phyloP scores from a whole-genome alignment of 352 stramenopile species.

The Poterioochromonas sp. region DNA sequence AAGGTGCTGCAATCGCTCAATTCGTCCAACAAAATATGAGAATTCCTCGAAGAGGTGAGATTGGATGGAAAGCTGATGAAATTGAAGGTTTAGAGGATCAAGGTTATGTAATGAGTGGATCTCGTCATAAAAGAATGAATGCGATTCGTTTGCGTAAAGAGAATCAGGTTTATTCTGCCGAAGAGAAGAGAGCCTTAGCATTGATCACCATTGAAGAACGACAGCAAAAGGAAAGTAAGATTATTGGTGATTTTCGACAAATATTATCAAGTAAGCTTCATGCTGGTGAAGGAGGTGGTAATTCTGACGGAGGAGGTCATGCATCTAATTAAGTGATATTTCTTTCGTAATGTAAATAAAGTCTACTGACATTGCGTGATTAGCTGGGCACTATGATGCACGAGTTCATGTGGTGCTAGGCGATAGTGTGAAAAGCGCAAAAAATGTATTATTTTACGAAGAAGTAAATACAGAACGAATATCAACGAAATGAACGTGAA shows the following conservation, averaged over 20 bases:
- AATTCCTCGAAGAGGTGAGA: conserved; percentile 93
- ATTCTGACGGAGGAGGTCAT: too few relatives aligned
- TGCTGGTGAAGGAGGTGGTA: too few relatives aligned
- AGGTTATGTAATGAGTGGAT: conserved; percentile 94
- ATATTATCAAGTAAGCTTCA: conserved; percentile 65
- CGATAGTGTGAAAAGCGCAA: too few relatives aligned
- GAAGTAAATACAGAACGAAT: too few relatives aligned
- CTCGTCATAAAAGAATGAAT: conserved; percentile 95
- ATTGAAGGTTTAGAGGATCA: conserved; percentile 89
- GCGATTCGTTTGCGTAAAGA: conserved; percentile 96
- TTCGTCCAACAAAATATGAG: conserved; percentile 98
- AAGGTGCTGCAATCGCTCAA: conserved; percentile 85
- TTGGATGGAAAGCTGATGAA: conserved; percentile 83
- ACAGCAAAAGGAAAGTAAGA: conserved; percentile 91
- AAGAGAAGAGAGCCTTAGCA: conserved; percentile 93
- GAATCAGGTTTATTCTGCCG: conserved; percentile 96
- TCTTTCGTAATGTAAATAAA: too few relatives aligned
- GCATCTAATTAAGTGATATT: too few relatives aligned
- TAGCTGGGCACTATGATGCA: too few relatives aligned
- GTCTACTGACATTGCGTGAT: too few relatives aligned
- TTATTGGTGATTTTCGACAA: conserved; percentile 91
- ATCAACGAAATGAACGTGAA: too few relatives aligned
- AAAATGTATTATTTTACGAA: too few relatives aligned
- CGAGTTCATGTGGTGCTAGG: too few relatives aligned
- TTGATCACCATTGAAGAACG: conserved; percentile 98